Evolutionary conservation across 345 rosid genomes (phyloP).

Genomic region (Sapria himalayana): DNA sequence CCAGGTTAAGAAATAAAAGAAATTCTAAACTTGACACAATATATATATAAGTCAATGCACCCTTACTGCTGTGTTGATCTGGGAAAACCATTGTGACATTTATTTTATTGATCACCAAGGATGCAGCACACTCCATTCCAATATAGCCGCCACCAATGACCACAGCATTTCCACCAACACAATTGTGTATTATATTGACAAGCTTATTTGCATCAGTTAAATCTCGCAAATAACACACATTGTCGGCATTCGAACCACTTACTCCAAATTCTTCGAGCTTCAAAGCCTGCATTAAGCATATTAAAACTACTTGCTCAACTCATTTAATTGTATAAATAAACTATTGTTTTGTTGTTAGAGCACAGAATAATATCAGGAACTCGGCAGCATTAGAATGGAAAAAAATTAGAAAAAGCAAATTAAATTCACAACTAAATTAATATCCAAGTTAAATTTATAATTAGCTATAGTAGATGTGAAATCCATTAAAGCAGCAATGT

Average conservation of each 20-base stretch:
- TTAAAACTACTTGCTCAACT: too few relatives aligned
- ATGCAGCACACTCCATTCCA: slow-evolving; percentile 98
- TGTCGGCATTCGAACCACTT: slow-evolving; percentile 66
- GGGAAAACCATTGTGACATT: slow-evolving; percentile 97
- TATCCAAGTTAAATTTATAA: not conserved
- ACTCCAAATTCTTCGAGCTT: slow-evolving; percentile 97
- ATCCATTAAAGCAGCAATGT: too few relatives aligned
- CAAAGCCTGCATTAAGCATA: slow-evolving; percentile 32
- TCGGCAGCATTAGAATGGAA: too few relatives aligned
- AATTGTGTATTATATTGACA: slow-evolving; percentile 41
- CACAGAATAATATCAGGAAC: too few relatives aligned
- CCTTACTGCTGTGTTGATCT: slow-evolving; percentile 86
- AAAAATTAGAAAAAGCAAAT: slow-evolving; percentile 6
- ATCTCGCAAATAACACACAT: slow-evolving; percentile 79
- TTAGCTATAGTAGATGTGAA: too few relatives aligned
- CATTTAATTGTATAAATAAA: too few relatives aligned
- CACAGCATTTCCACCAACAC: slow-evolving; percentile 56
- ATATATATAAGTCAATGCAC: too few relatives aligned
- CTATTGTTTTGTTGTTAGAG: too few relatives aligned
- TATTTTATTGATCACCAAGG: slow-evolving; percentile 73
- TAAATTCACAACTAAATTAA: not conserved
- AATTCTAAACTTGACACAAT: too few relatives aligned
- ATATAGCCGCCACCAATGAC: slow-evolving; percentile 96
- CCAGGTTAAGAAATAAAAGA: too few relatives aligned
- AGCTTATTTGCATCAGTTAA: slow-evolving; percentile 73